These are phyloP conservation scores for Dissophora globulifera DNA, from an alignment of 192 early-diverging fungal genomes.

Conservation along the genomic window DNA sequence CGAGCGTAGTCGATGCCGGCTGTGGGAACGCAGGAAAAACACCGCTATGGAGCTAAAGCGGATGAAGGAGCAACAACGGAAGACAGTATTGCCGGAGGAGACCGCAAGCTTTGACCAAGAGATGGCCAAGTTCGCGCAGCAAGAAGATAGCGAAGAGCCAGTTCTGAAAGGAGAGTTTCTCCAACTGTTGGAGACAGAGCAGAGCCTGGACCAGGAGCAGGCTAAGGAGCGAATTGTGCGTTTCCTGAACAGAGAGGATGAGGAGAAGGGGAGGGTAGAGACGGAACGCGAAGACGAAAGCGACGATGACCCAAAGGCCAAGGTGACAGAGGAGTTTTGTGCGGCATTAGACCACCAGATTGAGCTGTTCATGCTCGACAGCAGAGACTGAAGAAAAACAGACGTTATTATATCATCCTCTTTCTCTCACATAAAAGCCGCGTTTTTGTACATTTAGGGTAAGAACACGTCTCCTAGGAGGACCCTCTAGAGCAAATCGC, in stretches of 20 bases:
- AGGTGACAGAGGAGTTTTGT: constrained; percentile 35
- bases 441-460: no score
- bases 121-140: no score
- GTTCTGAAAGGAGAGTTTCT: neutral
- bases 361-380: constrained; percentile 24
- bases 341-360: constrained; percentile 25
- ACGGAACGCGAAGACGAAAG: neutral
- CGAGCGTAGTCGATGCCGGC: constrained; percentile 51
- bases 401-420: no score
- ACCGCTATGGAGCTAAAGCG: neutral
- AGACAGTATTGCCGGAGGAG: no score
- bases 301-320: neutral
- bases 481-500: no score
- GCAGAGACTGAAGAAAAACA: no score
- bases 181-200: constrained; percentile 4
- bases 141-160: neutral
- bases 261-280: neutral
- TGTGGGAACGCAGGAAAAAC: constrained; percentile 26
- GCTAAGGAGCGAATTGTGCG: constrained; percentile 5
- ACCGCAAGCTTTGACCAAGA: no score
- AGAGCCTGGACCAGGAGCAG: neutral
- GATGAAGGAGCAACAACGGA: no score
- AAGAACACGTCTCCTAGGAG: no score
- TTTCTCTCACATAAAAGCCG: no score
- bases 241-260: neutral